These are phyloP conservation scores for Salicornia ramosissima DNA, from an alignment of 148 eudicot species.

Conservation along the genomic window DNA sequence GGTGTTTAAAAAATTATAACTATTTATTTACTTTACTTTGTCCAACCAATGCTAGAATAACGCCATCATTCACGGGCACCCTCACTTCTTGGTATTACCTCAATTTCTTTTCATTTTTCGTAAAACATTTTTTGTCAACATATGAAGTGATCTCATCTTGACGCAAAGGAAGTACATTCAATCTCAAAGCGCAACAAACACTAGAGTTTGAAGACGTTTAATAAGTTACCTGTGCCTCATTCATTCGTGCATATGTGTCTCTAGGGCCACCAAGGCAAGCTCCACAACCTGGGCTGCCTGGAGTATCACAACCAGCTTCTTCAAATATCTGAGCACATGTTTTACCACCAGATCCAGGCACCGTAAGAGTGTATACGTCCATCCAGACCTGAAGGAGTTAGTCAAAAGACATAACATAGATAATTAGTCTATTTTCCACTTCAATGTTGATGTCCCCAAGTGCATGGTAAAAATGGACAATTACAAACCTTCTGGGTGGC, in stretches of 20 bases:
- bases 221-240: conserved; percentile 77
- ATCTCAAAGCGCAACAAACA: not conserved
- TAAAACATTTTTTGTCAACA: no score
- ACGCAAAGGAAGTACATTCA: no score
- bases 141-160: no score
- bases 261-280: conserved; percentile 97
- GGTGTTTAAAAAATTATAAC: no score
- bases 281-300: conserved; percentile 95
- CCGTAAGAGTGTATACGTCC: conserved; percentile 83
- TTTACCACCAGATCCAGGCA: conserved; percentile 96
- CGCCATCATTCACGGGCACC: no score
- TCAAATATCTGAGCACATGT: conserved; percentile 97
- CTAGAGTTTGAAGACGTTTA: not conserved
- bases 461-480: not conserved
- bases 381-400: conserved; percentile 70
- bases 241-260: conserved; percentile 95
- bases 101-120: no score
- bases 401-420: not conserved
- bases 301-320: conserved; percentile 98
- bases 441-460: not conserved
- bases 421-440: not conserved
- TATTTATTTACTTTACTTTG: no score
- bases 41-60: no score
- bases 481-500: conserved; percentile 90
- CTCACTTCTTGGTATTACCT: no score